Conservation (phyloP, 2,329 filamentous ascomycete species). For the Karstenula rhodostoma region DNA sequence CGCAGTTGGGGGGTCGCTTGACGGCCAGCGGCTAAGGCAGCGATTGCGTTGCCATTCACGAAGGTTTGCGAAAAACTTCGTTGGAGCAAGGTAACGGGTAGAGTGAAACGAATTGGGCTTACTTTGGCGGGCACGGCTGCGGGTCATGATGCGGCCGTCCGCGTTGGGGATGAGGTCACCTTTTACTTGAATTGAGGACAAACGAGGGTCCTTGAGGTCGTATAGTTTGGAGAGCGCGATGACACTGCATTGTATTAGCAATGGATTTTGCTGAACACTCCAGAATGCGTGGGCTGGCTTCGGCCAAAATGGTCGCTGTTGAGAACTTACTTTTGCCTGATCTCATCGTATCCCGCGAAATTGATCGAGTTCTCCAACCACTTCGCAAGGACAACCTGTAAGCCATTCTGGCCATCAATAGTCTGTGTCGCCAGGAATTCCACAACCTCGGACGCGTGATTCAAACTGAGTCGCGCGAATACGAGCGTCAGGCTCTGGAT, state of each 20-base stretch:
- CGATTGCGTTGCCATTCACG: neutral
- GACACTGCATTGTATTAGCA: slow-evolving; percentile 64
- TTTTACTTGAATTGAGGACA: slow-evolving; percentile 83
- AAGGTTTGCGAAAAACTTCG: slow-evolving; percentile 1
- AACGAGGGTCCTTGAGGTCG: slow-evolving; percentile 80
- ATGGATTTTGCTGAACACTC: neutral
- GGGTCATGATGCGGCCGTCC: slow-evolving; percentile 88
- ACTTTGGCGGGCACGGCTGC: slow-evolving; percentile 87
- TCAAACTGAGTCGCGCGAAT: slow-evolving; percentile 87
- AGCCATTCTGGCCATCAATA: slow-evolving; percentile 80
- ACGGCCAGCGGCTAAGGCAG: neutral
- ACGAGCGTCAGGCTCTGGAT: slow-evolving; percentile 96
- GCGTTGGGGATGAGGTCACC: slow-evolving; percentile 81
- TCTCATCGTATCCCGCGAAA: slow-evolving; percentile 98
- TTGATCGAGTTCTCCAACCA: slow-evolving; percentile 98
- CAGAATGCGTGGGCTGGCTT: neutral
- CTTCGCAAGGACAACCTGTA: slow-evolving; percentile 88
- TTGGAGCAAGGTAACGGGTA: neutral
- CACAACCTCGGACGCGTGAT: slow-evolving; percentile 86
- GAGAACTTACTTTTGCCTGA: slow-evolving; percentile 82
- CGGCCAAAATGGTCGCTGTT: neutral
- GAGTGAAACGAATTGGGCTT: slow-evolving; percentile 39
- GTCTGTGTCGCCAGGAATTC: slow-evolving; percentile 88
- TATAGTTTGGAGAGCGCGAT: slow-evolving; percentile 94
- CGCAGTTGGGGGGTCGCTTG: neutral